Base-by-base conservation (phyloP, 2,329 filamentous ascomycete genomes). In the Pseudocercospora fuligena region DNA sequence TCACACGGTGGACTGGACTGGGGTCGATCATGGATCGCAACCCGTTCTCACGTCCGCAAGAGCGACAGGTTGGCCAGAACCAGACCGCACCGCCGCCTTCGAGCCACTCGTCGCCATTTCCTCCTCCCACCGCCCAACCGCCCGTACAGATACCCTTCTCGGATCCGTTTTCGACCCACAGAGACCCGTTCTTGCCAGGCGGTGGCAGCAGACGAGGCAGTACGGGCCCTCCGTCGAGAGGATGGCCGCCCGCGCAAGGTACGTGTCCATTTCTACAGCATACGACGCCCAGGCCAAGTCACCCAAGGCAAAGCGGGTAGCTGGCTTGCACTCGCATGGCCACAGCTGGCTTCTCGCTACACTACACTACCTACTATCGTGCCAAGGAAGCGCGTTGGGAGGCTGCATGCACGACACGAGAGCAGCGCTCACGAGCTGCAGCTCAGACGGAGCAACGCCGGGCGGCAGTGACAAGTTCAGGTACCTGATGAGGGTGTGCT, bases 121-220 rank as follows among this genome's bases (percentile, higher is more conserved):
- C 68, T 60, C 73, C 74, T 49, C 70, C 74, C 40, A 70, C 72
- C 21, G 73, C 76, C n/a, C 76, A 78, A 33, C 76, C 81, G 43
- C 78, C 81, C 11, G 72, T 81, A 46, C 82, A 83, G 68, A 78
- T 81, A 56, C 80, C 82, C 54, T 83, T 80, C 73, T 73, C 79
- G 63, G 83, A 84, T 69, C 80, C 82, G 23, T 84, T 82, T 64
- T 75, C 79, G 58, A 71, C 71, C 27, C 80, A 78, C 65, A 80
- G 80, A 76, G 82, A 84, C 70, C 81, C 82, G 11, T 85, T 84
- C 72, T 73, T 82, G 46, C 79, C 81, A 5, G 73, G 76, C 27
- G 66, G 61, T 47, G 78, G 79, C 57, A 78, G 82, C 57, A 78
- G 82, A 61, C 75, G 77, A 72, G 78, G 74, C 64, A 82, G 82